Percentiles rank a stretch among this genome's conserved stretches.
phyloP scores from a whole-genome alignment of 495 filamentous ascomycete species.

The Pseudevernia furfuracea region DNA sequence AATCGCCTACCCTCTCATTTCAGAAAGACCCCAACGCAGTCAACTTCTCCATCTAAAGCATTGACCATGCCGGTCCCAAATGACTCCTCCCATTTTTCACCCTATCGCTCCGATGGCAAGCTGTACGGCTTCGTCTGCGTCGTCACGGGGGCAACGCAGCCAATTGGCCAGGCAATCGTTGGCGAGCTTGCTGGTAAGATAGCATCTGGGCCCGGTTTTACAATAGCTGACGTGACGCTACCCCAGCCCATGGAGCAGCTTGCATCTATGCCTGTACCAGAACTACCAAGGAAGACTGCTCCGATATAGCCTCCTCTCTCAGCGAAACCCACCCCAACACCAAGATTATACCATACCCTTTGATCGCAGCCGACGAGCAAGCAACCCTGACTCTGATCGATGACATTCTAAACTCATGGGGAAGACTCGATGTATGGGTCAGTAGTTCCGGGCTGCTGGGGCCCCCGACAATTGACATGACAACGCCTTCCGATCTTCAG shows the following conservation, averaged over 20 bases:
- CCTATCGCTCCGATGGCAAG: constrained; percentile 53
- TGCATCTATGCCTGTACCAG: constrained; percentile 48
- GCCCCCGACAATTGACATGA: constrained; percentile 47
- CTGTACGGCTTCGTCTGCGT: constrained; percentile 59
- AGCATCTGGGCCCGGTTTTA: neutral
- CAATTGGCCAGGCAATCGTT: constrained; percentile 51
- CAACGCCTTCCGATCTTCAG: constrained; percentile 45
- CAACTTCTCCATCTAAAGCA: neutral
- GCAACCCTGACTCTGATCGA: constrained; percentile 54
- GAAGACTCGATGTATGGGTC: constrained; percentile 53
- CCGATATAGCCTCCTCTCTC: constrained; percentile 32
- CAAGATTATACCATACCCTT: constrained; percentile 52
- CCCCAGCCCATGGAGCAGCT: constrained; percentile 51
- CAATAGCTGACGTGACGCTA: neutral
- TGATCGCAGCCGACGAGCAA: constrained; percentile 47
- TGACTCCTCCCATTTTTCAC: constrained; percentile 41
- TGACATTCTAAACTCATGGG: constrained; percentile 52
- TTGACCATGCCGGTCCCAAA: constrained; percentile 28
- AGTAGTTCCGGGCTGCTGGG: constrained; percentile 49
- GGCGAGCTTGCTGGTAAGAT: constrained; percentile 47
- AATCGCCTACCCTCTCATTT: neutral
- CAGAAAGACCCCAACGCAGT: neutral
- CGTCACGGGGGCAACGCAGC: constrained; percentile 51
- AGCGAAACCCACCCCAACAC: constrained; percentile 41
- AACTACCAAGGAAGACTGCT: constrained; percentile 26